Evolutionary conservation across 495 filamentous ascomycete species (phyloP), one percentile per base, ranked within the genome.

Genomic region (Penicillium lagena): DNA sequence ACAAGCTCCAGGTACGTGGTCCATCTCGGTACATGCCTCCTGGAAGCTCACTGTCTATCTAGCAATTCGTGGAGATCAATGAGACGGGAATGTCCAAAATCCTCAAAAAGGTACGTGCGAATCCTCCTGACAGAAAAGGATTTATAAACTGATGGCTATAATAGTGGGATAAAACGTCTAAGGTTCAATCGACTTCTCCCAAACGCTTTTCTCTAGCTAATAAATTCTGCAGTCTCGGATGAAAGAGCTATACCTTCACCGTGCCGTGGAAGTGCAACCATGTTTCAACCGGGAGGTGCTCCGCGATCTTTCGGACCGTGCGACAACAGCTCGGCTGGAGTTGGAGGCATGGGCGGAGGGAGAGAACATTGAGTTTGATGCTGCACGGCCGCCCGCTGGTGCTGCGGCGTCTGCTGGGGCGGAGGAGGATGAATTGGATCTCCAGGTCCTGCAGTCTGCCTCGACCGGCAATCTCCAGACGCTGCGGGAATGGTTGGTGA

Each of bases 51-150:
- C 22, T 22, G 22, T 22, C 22, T 22, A 2, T 22, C 22, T 22
- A 22, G 75, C 93, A 97, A 76, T 98, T 97, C 59, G 88, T 98
- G 40, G 90, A 96, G 58, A 86, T 96, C 56, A 98, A 97, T 65
- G 91, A 90, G 53, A 95, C 87, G 9, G 93, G 90, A 17, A 94
- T 96, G 63, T 96, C 93, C 14, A 98, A 98, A 63, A 98, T 98
- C 36, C 74, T 98, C 40, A 98, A 98, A 72, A 98, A 98, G 22
- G 22, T 22, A 0, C 22, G 22, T 22, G 4, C 22, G 22, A 2
- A 6, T 22, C 0, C 4, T 22, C 22, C 22, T 22, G 4, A 22
- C 22, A 3, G 22, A 22, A 22, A 4, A 22, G 22, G 6, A 22
- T 22, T 22, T 22, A 22, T 22, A 22, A 22, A 22, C 22, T 22